These are phyloP conservation scores for Rutidosis leptorrhynchoides DNA, from an alignment of 129 eudicot genomes.

Conservation along the genomic window DNA sequence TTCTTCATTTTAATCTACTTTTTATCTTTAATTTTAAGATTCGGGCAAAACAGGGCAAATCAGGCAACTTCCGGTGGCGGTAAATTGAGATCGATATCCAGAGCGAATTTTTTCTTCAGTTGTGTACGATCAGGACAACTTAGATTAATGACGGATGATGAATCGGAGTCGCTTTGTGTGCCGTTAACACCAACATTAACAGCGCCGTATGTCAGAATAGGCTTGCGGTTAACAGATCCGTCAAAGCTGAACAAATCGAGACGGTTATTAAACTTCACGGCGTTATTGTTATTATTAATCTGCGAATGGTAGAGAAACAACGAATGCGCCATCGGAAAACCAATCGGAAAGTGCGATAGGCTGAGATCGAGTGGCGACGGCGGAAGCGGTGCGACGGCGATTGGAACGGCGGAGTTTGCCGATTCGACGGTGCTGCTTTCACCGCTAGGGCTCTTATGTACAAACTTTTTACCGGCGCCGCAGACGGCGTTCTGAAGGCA, in stretches of 20 bases:
- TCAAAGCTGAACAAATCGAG: slow-evolving; percentile 22
- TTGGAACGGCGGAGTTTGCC: slow-evolving; percentile 21
- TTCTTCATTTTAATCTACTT: not conserved
- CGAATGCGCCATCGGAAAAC: slow-evolving; percentile 41
- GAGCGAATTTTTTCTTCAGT: slow-evolving; percentile 24
- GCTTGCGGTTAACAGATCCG: slow-evolving; percentile 17
- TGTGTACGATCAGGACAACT: slow-evolving; percentile 11
- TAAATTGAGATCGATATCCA: slow-evolving; percentile 52
- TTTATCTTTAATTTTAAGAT: not conserved
- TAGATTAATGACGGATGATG: slow-evolving; percentile 45
- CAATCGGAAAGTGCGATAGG: slow-evolving; percentile 26
- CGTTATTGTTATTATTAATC: slow-evolving; percentile 12
- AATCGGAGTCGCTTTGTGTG: slow-evolving; percentile 41
- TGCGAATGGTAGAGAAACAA: slow-evolving; percentile 36
- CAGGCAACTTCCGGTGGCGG: slow-evolving; percentile 48
- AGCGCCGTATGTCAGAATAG: slow-evolving; percentile 18
- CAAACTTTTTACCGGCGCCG: not conserved
- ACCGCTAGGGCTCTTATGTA: slow-evolving; percentile 40
- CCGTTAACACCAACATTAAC: no score
- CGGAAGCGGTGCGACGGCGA: slow-evolving; percentile 24
- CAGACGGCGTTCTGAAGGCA: not conserved
- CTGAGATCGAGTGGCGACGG: slow-evolving; percentile 44
- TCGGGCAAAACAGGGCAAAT: not conserved
- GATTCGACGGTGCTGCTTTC: slow-evolving; percentile 57
- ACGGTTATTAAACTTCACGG: slow-evolving; percentile 9